These are phyloP conservation scores for Solanum habrochaites DNA, from an alignment of 257 asterid genomes.

Conservation along the genomic window DNA sequence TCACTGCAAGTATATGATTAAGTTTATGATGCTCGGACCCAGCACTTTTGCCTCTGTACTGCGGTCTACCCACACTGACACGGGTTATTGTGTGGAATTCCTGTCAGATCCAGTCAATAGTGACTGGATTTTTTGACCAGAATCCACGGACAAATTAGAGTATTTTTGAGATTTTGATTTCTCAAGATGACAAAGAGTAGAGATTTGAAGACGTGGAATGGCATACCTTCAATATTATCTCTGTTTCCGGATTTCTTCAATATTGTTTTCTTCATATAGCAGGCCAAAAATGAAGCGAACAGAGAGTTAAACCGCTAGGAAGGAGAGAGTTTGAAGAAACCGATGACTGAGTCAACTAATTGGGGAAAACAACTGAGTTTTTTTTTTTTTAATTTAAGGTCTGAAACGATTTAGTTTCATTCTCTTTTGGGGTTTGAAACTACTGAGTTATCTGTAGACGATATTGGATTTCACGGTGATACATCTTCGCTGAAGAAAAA, in stretches of 20 bases:
- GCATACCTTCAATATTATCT: background rate
- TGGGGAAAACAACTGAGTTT: background rate
- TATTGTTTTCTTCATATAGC: background rate
- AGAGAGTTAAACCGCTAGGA: background rate
- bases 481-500: background rate
- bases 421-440: background rate
- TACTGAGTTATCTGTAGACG: background rate
- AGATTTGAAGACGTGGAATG: background rate
- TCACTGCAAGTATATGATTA: background rate
- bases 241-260: background rate
- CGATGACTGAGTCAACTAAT: background rate
- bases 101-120: background rate
- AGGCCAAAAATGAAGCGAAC: background rate
- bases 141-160: background rate
- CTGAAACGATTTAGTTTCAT: background rate
- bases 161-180: background rate
- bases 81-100: background rate
- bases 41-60: background rate
- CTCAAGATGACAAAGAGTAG: background rate
- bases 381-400: background rate
- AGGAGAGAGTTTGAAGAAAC: background rate
- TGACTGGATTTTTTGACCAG: background rate
- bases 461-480: background rate
- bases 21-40: background rate
- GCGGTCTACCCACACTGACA: background rate